Base-by-base conservation (phyloP, 2,329 filamentous ascomycete species). In the Cladosporium sp. region DNA sequence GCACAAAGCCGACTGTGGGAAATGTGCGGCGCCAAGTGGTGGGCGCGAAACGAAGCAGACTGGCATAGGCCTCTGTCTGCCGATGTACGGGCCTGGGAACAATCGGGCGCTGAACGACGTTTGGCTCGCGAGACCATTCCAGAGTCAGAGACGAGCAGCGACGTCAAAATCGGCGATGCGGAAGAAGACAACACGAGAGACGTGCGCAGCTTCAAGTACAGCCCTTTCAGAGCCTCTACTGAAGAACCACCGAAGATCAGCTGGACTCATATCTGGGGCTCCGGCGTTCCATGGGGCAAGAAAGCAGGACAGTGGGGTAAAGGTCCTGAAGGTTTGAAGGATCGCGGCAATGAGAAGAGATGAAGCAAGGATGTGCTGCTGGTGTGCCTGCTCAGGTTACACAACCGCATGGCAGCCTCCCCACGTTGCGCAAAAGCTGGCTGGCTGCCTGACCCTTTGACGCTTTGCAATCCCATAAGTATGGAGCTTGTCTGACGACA, bases 1-100 rank as follows among this genome's bases (percentile, higher is more conserved):
- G 90, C 89, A 1, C 80, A 84, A 43, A 90, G 87, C 64, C 78
- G 90, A n/a, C 75, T 94, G 3, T 94, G 89, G 89, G 89, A 94
- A 74, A 84, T 94, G 70, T 93, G 89, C 71, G 84, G 88, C 17
- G 79, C 78, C 38, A 77, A 82, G 61, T 93, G 89, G 89, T 90
- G 90, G 76, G 80, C 80, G 2, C 75, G 88, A 49, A 76, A 74
- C 3, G 82, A 81, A 3, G 74, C 78, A 6, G 79, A 73, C 7
- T 92, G 89, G 88, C 88, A 87, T 83, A 81, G 81, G 61, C 89
- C 89, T 2, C 68, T 92, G 39, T 82, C 85, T 0, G 63, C 71
- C 0, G 84, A 88, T 61, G 82, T 84, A 8, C 74, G 89, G 50
- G 82, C 86, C 65, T 91, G 88, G 88, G 88, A 90, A 68, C 64